Base-by-base conservation (phyloP, 345 rosid genomes). In the Salix udensis region DNA sequence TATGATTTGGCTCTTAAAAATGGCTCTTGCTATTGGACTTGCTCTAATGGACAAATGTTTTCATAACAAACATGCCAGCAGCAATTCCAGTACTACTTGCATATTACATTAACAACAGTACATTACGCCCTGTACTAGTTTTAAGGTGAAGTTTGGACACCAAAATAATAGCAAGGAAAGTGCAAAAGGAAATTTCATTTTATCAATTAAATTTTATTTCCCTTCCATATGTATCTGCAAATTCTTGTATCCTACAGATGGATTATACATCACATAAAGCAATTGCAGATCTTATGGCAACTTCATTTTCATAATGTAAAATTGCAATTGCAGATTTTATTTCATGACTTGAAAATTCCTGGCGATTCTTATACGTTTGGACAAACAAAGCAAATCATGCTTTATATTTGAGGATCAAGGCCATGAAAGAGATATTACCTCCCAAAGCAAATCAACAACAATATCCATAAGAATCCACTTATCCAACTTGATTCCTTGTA, bases 401-500 rank as follows among this genome's bases (percentile, higher is more conserved):
- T 58, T 72, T 44, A 40, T 16, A 28, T 36, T 50, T 30, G 40
- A 72, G 23, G 73, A 60, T 40, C 65, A 60, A 46, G 62, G 70
- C 18, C 50, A 75, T 1, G 34, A 37, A 61, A 62, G 40, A 65
- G 28, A 68, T 4, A 7, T 76, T 88, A 95, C 97, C 98, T 88
- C 85, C 98, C 98, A 78, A 91, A 85, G 71, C 93, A 89, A 81
- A 93, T 77, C 61, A 93, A 75, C 10, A 93, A 83, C 80, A 85
- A 65, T 74, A 93, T 88, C 98, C 98, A 95, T 13, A 89, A 21
- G 40, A 85, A 42, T 68, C 88, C 91, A 84, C 68, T 40, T 67
- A 89, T 64, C 96, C 91, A 93, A 78, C 84, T 88, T 12, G 92
- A 74, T 82, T 93, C 97, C 87, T 95, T 95, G 87, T 93, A 95